These are phyloP conservation scores for Kwoniella sp. DNA, from an alignment of 768 basidiomycete species.

Conservation along the genomic window DNA sequence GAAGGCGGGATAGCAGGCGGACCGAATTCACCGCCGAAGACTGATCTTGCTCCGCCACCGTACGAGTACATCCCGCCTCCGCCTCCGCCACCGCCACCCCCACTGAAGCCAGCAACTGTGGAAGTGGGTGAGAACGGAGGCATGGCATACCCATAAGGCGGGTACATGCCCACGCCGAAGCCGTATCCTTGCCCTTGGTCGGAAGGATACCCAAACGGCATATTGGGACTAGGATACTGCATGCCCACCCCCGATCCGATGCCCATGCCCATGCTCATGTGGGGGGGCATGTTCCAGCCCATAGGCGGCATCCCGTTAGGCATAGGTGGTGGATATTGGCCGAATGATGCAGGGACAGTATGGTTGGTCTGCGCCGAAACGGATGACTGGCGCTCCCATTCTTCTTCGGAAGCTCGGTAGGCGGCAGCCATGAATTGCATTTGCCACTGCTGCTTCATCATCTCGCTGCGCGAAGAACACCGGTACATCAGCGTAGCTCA, in stretches of 20 bases:
- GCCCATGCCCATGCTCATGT: constrained; percentile 12
- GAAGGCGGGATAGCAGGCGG: constrained; percentile 29
- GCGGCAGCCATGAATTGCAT: constrained; percentile 50
- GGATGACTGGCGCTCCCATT: constrained; percentile 44
- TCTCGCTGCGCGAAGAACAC: constrained; percentile 17
- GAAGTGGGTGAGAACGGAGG: neutral
- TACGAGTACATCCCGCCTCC: constrained; percentile 33
- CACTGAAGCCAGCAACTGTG: neutral
- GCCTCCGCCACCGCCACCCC: constrained; percentile 1
- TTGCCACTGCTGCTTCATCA: constrained; percentile 50
- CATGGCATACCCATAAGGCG: constrained; percentile 10
- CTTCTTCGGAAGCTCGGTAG: constrained; percentile 44
- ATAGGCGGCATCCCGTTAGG: constrained; percentile 12
- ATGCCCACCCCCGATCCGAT: neutral
- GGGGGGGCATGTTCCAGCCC: neutral
- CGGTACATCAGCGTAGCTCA: neutral
- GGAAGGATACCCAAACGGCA: constrained; percentile 8
- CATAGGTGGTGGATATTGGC: constrained; percentile 1
- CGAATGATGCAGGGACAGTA: constrained; percentile 17
- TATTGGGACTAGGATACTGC: constrained; percentile 6
- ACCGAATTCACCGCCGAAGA: constrained; percentile 46
- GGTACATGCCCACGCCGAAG: neutral
- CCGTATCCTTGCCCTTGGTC: neutral
- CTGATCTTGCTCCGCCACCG: constrained; percentile 34
- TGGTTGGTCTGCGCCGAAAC: constrained; percentile 19